Conservation (phyloP, 2,329 filamentous ascomycete genomes). For the Tolypocladium pustulatum region DNA sequence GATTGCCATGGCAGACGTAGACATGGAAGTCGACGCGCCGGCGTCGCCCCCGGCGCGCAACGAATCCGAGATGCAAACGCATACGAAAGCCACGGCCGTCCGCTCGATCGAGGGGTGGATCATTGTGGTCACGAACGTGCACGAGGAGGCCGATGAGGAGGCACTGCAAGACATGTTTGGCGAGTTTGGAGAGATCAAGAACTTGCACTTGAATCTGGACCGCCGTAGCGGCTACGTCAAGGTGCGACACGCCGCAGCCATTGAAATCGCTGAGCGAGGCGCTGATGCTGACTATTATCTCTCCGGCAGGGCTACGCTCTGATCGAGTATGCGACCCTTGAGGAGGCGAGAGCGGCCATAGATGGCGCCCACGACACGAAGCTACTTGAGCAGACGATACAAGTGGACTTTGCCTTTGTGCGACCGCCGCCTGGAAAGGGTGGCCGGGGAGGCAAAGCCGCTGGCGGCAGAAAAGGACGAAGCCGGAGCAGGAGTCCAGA, state of each 20-base stretch:
- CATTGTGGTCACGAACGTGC: constrained; percentile 74
- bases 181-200: constrained; percentile 81
- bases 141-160: constrained; percentile 80
- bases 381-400: constrained; percentile 69
- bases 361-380: constrained; percentile 68
- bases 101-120: constrained; percentile 88
- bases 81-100: constrained; percentile 65
- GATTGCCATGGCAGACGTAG: constrained; percentile 39
- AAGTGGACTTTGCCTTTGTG: constrained; percentile 79
- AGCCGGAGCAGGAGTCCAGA: constrained; percentile 40
- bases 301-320: constrained; percentile 62
- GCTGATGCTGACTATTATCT: not conserved
- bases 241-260: constrained; percentile 31
- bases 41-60: constrained; percentile 33
- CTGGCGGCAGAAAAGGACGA: constrained; percentile 31
- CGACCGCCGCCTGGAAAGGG: constrained; percentile 55
- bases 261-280: too few species aligned
- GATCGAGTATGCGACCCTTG: constrained; percentile 72
- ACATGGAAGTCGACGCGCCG: constrained; percentile 48
- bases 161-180: constrained; percentile 71
- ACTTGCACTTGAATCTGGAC: constrained; percentile 74
- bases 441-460: constrained; percentile 24
- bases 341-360: constrained; percentile 73
- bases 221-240: constrained; percentile 78
- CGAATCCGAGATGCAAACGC: constrained; percentile 59